Evolutionary conservation across 164 flowering plant species (phyloP).

Genomic region (Buxus sempervirens): DNA sequence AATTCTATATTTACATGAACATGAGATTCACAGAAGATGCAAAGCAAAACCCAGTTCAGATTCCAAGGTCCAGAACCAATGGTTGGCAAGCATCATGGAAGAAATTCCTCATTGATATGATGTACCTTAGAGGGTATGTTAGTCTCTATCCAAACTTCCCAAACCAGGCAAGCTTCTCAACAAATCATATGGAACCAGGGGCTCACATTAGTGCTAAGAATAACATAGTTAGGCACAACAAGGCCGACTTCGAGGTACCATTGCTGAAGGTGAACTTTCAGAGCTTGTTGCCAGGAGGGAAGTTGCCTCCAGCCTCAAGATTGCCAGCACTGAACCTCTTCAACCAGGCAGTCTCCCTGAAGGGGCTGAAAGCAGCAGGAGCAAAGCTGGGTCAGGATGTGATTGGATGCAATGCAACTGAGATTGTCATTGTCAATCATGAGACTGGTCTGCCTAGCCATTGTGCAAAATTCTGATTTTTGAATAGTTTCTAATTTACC

Average conservation of each 20-base stretch:
- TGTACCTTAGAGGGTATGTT: conserved; percentile 94
- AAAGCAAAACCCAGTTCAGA: conserved; percentile 86
- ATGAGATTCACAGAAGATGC: conserved; percentile 91
- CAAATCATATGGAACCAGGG: conserved; percentile 98
- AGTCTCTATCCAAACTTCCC: conserved; percentile 94
- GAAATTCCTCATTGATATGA: conserved; percentile 93
- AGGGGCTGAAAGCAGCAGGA: conserved; percentile 87
- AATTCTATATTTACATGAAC: conserved; percentile 96
- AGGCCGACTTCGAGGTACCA: conserved; percentile 84
- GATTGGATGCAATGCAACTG: conserved; percentile 52
- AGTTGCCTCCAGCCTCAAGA: conserved; percentile 82
- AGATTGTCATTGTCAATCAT: conserved; percentile 65
- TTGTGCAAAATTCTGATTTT: conserved; percentile 62
- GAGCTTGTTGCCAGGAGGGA: conserved; percentile 53
- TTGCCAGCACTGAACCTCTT: conserved; percentile 84
- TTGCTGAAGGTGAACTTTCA: conserved; percentile 64
- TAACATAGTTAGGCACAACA: conserved; percentile 69
- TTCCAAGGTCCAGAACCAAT: conserved; percentile 88
- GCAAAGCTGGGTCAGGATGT: conserved; percentile 89
- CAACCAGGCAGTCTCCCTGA: conserved; percentile 78
- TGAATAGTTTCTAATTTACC: conserved; percentile 5
- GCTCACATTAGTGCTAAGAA: conserved; percentile 91
- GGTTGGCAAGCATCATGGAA: conserved; percentile 99
- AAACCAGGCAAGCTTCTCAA: conserved; percentile 84
- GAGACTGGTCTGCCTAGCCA: conserved; percentile 67